These are phyloP conservation scores for Annulohypoxylon bovei DNA, from an alignment of 495 filamentous ascomycete species.

Conservation along the genomic window DNA sequence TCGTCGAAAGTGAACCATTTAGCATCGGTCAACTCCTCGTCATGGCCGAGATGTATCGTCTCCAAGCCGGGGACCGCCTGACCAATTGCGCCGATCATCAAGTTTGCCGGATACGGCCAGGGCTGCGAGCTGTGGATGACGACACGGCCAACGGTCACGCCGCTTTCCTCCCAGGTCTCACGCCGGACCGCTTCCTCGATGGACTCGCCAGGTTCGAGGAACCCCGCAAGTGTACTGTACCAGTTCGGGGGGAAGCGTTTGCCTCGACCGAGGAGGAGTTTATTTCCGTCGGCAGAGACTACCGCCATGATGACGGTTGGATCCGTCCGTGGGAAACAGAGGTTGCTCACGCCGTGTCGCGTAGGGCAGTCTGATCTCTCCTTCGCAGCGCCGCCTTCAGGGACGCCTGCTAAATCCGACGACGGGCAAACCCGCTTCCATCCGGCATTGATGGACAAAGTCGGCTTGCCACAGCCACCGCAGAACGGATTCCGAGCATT, in stretches of 20 bases:
- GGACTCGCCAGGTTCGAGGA: constrained; percentile 92
- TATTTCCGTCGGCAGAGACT: constrained; percentile 75
- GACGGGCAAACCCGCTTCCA: constrained; percentile 92
- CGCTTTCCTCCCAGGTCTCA: constrained; percentile 96
- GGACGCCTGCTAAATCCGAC: constrained; percentile 66
- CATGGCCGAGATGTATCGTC: constrained; percentile 81
- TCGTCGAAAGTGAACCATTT: constrained; percentile 83
- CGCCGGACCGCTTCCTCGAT: constrained; percentile 94
- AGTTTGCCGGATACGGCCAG: constrained; percentile 70
- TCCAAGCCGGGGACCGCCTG: constrained; percentile 85
- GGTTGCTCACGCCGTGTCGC: constrained; percentile 77
- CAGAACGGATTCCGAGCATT: constrained; percentile 94
- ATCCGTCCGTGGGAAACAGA: constrained; percentile 92
- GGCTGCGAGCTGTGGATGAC: constrained; percentile 94
- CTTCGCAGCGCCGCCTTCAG: constrained; percentile 50
- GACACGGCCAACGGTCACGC: constrained; percentile 84
- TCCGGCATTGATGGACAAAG: constrained; percentile 86
- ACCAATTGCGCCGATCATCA: constrained; percentile 95
- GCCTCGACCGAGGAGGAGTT: constrained; percentile 84
- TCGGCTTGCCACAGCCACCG: constrained; percentile 80
- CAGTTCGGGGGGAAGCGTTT: constrained; percentile 84
- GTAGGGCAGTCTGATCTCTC: constrained; percentile 78
- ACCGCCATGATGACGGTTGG: constrained; percentile 96
- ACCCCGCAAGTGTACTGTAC: constrained; percentile 93
- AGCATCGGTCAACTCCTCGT: constrained; percentile 90